Conservation (phyloP, 2,329 filamentous ascomycete species). For the Myriangium duriaei region DNA sequence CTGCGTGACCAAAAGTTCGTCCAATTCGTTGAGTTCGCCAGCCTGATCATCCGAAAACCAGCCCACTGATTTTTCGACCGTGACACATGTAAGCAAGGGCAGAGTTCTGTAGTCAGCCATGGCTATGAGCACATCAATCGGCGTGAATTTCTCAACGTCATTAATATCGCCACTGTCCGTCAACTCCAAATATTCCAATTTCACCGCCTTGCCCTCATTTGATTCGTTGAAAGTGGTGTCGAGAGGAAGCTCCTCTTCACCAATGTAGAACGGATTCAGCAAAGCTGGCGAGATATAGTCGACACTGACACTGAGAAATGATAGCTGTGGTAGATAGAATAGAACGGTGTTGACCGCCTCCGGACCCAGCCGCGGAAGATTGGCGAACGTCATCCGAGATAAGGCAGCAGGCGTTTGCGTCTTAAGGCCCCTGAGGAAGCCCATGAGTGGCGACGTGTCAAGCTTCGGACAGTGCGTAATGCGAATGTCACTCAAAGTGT, state of each 20-base stretch:
- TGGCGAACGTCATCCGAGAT: constrained; percentile 12
- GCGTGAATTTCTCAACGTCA: constrained; percentile 1
- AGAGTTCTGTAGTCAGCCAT: constrained; percentile 29
- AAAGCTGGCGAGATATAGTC: constrained; percentile 34
- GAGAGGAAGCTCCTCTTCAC: constrained; percentile 31
- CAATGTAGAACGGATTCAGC: constrained; percentile 21
- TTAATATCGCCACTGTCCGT: constrained; percentile 7
- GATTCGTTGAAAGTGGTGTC: constrained; percentile 30
- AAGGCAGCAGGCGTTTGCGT: constrained; percentile 14
- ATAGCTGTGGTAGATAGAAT: constrained; percentile 27
- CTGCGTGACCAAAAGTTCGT: background rate
- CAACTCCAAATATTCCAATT: constrained; percentile 8
- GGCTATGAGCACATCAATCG: constrained; percentile 16
- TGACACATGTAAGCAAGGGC: constrained; percentile 26
- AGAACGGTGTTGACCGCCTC: constrained; percentile 30
- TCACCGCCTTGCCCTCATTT: constrained; percentile 18
- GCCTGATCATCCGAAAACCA: constrained; percentile 22
- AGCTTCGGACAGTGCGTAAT: constrained; percentile 33
- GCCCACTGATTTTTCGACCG: constrained; percentile 26
- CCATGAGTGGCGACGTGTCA: constrained; percentile 23
- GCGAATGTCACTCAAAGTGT: constrained; percentile 24
- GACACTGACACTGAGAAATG: constrained; percentile 29
- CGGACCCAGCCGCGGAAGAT: constrained; percentile 28
- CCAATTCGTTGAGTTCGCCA: background rate
- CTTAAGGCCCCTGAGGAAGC: constrained; percentile 27